These are phyloP conservation scores for Tolypocladium ophioglossoides DNA, from an alignment of 2,329 filamentous ascomycete genomes.

Conservation along the genomic window DNA sequence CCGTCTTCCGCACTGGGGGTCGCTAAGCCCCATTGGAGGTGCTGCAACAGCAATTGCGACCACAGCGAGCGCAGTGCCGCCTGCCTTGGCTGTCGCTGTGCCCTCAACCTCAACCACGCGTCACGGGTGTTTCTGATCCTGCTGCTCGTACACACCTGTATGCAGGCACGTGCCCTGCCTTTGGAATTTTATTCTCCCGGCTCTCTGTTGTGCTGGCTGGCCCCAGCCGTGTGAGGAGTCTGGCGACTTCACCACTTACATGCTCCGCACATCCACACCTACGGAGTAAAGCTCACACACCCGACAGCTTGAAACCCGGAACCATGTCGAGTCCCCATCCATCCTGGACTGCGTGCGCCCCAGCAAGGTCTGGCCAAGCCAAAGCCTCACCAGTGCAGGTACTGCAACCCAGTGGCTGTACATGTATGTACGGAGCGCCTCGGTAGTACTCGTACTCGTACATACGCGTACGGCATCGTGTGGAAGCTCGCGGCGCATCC, in stretches of 20 bases:
- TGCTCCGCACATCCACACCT: not conserved
- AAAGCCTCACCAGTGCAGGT: not conserved
- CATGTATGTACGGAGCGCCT: not conserved
- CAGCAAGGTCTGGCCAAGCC: not conserved
- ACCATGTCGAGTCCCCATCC: conserved; percentile 4
- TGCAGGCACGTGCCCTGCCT: not conserved
- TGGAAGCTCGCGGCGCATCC: not conserved
- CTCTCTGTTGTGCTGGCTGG: not conserved
- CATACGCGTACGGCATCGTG: not conserved
- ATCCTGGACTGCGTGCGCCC: not conserved
- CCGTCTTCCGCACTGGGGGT: not conserved
- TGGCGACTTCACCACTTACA: not conserved
- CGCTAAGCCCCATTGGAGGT: not conserved
- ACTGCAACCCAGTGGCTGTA: not conserved
- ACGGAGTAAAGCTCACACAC: conserved; percentile 1
- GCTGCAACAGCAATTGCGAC: not conserved
- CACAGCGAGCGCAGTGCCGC: not conserved
- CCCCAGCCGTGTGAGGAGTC: too few relatives aligned
- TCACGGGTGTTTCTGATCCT: not conserved
- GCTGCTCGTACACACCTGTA: too few relatives aligned
- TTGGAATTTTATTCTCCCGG: not conserved
- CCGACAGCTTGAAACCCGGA: conserved; percentile 4
- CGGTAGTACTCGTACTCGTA: not conserved
- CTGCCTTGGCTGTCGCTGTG: not conserved
- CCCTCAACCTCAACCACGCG: too few relatives aligned